phyloP scores from a whole-genome alignment of 2,329 filamentous ascomycete species.

The Penicillium capsulatum region DNA sequence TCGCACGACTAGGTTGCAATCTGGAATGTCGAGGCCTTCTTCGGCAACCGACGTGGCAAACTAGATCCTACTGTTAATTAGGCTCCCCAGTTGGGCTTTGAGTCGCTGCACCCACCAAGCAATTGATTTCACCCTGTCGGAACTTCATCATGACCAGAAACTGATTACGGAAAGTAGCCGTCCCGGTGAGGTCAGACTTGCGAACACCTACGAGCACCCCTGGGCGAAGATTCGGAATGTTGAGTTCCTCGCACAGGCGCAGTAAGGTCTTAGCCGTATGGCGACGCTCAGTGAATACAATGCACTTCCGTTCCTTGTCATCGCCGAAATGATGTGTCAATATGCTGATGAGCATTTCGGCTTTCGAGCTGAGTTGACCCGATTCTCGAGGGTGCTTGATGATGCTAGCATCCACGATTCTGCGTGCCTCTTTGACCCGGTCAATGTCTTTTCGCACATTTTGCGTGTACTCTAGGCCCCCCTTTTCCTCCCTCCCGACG shows the following conservation, averaged over 20 bases:
- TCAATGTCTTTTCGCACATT: constrained; percentile 52
- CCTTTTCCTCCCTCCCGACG: constrained; percentile 16
- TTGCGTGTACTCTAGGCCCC: constrained; percentile 18
- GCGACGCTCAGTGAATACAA: constrained; percentile 79
- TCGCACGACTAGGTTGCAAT: constrained; percentile 63
- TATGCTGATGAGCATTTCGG: constrained; percentile 57
- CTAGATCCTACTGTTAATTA: constrained; percentile 9
- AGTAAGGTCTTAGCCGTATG: constrained; percentile 71
- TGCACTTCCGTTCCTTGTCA: constrained; percentile 62
- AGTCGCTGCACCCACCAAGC: constrained; percentile 9
- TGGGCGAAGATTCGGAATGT: constrained; percentile 56
- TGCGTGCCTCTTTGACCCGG: constrained; percentile 56
- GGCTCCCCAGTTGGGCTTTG: background rate
- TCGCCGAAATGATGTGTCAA: constrained; percentile 61
- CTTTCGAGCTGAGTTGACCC: constrained; percentile 66
- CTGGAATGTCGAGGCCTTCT: constrained; percentile 63
- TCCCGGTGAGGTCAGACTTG: constrained; percentile 50
- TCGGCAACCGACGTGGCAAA: constrained; percentile 64
- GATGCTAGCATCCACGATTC: constrained; percentile 53
- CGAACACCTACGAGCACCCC: constrained; percentile 63
- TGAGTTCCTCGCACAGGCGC: constrained; percentile 60
- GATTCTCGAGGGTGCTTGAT: constrained; percentile 39
- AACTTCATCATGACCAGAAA: constrained; percentile 66
- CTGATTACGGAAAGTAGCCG: constrained; percentile 69
- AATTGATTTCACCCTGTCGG: constrained; percentile 40